phyloP scores from a whole-genome alignment of 2,329 filamentous ascomycete species.

The Cladosporium velox region DNA sequence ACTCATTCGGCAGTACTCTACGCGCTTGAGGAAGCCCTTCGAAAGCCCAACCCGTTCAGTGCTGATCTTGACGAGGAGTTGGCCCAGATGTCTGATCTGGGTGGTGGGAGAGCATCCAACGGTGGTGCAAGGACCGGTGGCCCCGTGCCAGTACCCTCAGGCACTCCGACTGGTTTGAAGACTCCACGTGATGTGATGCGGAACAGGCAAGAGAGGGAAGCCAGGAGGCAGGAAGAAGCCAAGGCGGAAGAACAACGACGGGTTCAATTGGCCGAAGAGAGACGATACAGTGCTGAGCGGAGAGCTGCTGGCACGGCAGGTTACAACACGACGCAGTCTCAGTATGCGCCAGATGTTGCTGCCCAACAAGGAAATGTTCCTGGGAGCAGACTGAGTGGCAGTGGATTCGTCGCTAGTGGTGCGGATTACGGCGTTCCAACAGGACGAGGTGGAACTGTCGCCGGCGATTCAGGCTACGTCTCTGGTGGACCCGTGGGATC shows the following conservation, averaged over 20 bases:
- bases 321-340: conserved; percentile 28
- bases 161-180: conserved; percentile 63
- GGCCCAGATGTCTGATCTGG: conserved; percentile 87
- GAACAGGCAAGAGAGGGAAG: conserved; percentile 76
- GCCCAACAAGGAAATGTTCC: conserved; percentile 31
- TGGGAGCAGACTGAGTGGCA: conserved; percentile 27
- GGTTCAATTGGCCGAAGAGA: conserved; percentile 56
- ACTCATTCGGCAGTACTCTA: conserved; percentile 90
- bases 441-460: conserved; percentile 9
- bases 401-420: conserved; percentile 34
- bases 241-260: conserved; percentile 53
- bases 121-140: conserved; percentile 57
- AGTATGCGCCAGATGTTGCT: conserved; percentile 33
- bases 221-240: conserved; percentile 65
- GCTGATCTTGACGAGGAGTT: conserved; percentile 83
- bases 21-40: conserved; percentile 85
- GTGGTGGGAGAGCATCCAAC: conserved; percentile 61
- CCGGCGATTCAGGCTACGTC: conserved; percentile 18
- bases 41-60: conserved; percentile 79
- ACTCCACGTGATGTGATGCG: conserved; percentile 92
- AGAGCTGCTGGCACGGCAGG: conserved; percentile 42
- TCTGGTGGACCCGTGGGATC: conserved; percentile 11
- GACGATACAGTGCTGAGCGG: conserved; percentile 59
- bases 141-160: conserved; percentile 54
- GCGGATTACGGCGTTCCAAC: conserved; percentile 34